phyloP scores from a whole-genome alignment of 2,329 filamentous ascomycete genomes.

The Neoascochyta sp. region DNA sequence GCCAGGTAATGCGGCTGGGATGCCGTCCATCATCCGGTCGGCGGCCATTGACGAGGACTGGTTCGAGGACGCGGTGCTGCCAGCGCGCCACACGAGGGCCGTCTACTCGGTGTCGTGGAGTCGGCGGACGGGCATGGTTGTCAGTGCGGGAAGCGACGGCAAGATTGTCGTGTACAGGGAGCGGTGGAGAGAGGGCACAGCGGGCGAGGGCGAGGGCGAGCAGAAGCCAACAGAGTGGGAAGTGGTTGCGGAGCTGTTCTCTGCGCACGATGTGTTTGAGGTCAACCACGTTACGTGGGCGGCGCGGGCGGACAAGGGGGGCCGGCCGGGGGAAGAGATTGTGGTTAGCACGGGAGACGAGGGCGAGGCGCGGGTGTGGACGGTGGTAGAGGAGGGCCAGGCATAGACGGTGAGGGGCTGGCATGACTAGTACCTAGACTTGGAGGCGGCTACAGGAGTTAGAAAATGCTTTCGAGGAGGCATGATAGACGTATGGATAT shows the following conservation, averaged over 20 bases:
- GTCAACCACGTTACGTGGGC: slow-evolving; percentile 93
- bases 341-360: slow-evolving; percentile 90
- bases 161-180: slow-evolving; percentile 24
- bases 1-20: slow-evolving; percentile 51
- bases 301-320: slow-evolving; percentile 65
- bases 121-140: slow-evolving; percentile 67
- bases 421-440: too few relatives aligned
- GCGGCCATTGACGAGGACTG: slow-evolving; percentile 73
- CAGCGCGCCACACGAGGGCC: slow-evolving; percentile 70
- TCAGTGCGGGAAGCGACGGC: slow-evolving; percentile 79
- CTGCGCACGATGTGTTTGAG: slow-evolving; percentile 87
- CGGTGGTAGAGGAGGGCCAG: slow-evolving; percentile 33
- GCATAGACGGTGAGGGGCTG: neutral
- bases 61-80: slow-evolving; percentile 72
- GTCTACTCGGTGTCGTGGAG: slow-evolving; percentile 88
- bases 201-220: slow-evolving; percentile 15
- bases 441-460: too few relatives aligned
- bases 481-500: too few relatives aligned
- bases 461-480: too few relatives aligned
- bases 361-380: slow-evolving; percentile 82
- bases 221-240: slow-evolving; percentile 59
- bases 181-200: slow-evolving; percentile 15
- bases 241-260: slow-evolving; percentile 63
- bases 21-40: slow-evolving; percentile 87
- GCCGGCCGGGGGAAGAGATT: slow-evolving; percentile 69